phyloP scores from a whole-genome alignment of 2,329 filamentous ascomycete genomes.

The Amphichorda felina region DNA sequence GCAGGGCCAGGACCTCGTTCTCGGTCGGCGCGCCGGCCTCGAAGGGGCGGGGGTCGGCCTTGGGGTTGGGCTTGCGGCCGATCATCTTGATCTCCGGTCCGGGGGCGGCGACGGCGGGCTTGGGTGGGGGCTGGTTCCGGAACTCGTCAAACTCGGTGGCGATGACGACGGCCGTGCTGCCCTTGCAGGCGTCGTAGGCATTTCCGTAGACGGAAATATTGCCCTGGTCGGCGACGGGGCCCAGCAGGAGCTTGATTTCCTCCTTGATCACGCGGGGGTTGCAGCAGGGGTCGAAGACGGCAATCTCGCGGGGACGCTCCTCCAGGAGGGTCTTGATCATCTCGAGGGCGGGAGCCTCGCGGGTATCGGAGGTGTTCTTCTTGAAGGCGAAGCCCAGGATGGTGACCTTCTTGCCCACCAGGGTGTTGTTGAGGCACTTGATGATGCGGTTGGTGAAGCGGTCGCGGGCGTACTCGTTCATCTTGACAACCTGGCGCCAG shows the following conservation, averaged over 20 bases:
- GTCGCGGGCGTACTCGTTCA: constrained; percentile 65
- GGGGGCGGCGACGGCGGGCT: constrained; percentile 12
- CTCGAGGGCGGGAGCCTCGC: constrained; percentile 58
- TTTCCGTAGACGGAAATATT: constrained; percentile 34
- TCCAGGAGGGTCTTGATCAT: constrained; percentile 54
- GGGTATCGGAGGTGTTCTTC: constrained; percentile 65
- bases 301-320: constrained; percentile 51
- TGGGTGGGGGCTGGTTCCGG: constrained; percentile 25
- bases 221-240: constrained; percentile 23
- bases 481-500: constrained; percentile 61
- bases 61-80: constrained; percentile 24
- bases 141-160: constrained; percentile 48
- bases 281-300: constrained; percentile 57
- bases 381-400: constrained; percentile 72
- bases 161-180: constrained; percentile 37
- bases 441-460: constrained; percentile 58
- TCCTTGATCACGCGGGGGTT: constrained; percentile 35
- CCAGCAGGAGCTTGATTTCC: constrained; percentile 35
- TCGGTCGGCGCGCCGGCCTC: constrained; percentile 21
- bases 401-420: constrained; percentile 58
- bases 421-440: constrained; percentile 53
- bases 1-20: constrained; percentile 33
- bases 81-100: constrained; percentile 16
- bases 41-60: constrained; percentile 35
- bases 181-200: constrained; percentile 35